phyloP scores from a whole-genome alignment of 495 filamentous ascomycete species.

The Neurospora terricola region DNA sequence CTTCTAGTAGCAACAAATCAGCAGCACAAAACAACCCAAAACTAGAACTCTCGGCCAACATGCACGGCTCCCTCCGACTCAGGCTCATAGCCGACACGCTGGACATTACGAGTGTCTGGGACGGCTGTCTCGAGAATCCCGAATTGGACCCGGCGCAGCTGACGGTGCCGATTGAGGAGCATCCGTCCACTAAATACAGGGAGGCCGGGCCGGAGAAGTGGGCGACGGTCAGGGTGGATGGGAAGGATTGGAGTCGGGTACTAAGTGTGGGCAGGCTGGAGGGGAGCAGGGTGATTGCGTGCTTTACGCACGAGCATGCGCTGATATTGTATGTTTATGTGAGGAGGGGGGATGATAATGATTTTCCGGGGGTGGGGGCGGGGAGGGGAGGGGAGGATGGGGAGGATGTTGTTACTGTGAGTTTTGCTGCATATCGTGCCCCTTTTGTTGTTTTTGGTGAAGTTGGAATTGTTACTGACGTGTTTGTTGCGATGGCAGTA shows the following conservation, averaged over 20 bases:
- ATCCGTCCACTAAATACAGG: slow-evolving; percentile 65
- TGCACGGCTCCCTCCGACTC: slow-evolving; percentile 76
- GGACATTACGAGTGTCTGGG: slow-evolving; percentile 74
- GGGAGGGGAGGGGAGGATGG: not conserved
- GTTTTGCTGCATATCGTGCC: too few relatives aligned
- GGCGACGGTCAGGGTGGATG: slow-evolving; percentile 82
- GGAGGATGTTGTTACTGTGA: not conserved
- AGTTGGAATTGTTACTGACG: not conserved
- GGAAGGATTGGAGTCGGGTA: slow-evolving; percentile 81
- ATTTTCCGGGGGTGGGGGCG: not conserved
- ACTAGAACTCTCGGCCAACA: slow-evolving; percentile 76
- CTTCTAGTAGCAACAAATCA: slow-evolving; percentile 1
- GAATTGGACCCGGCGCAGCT: slow-evolving; percentile 67
- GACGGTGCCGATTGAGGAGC: slow-evolving; percentile 52
- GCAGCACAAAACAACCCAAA: slow-evolving; percentile 39
- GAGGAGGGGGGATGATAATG: slow-evolving; percentile 55
- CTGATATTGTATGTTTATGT: slow-evolving; percentile 90
- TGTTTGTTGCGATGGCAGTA: not conserved
- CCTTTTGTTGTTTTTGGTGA: not conserved
- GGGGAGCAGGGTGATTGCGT: slow-evolving; percentile 76
- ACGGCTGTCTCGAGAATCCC: slow-evolving; percentile 63
- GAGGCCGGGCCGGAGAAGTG: slow-evolving; percentile 54
- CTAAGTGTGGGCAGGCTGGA: slow-evolving; percentile 81
- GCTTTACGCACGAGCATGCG: slow-evolving; percentile 68
- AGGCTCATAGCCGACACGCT: slow-evolving; percentile 68